These are phyloP conservation scores for Beauveria medogensis DNA, from an alignment of 2,329 filamentous ascomycete species.

Conservation along the genomic window DNA sequence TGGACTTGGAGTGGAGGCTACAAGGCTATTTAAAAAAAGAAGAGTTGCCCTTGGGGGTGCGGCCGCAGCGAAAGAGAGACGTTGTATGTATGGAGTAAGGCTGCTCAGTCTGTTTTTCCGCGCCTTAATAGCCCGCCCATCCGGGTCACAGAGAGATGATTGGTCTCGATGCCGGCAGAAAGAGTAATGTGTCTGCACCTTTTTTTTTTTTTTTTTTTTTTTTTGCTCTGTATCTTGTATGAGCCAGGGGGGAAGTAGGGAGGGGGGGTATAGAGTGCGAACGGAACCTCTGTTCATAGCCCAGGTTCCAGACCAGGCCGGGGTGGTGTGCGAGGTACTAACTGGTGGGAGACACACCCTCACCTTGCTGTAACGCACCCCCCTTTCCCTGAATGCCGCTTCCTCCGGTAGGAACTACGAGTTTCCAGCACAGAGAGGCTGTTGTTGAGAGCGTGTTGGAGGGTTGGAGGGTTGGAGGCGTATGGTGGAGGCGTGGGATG, in stretches of 20 bases:
- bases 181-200: neutral
- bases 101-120: neutral
- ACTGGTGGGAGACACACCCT: neutral
- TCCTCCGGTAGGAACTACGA: neutral
- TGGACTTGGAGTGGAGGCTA: neutral
- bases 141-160: constrained; percentile 1
- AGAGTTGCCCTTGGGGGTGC: neutral
- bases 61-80: neutral
- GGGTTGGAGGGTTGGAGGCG: neutral
- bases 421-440: no score
- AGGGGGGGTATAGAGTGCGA: no score
- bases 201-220: neutral
- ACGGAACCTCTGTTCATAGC: no score
- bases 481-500: neutral
- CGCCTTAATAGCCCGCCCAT: neutral
- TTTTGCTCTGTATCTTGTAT: neutral
- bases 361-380: neutral
- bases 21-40: constrained; percentile 7
- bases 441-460: neutral
- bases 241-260: neutral
- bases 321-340: neutral
- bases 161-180: neutral
- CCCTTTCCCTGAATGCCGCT: neutral
- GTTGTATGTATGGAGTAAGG: neutral
- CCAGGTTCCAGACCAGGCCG: neutral